Evolutionary conservation across 2,329 filamentous ascomycete genomes (phyloP).

Genomic region (Epichloe coenophiala): DNA sequence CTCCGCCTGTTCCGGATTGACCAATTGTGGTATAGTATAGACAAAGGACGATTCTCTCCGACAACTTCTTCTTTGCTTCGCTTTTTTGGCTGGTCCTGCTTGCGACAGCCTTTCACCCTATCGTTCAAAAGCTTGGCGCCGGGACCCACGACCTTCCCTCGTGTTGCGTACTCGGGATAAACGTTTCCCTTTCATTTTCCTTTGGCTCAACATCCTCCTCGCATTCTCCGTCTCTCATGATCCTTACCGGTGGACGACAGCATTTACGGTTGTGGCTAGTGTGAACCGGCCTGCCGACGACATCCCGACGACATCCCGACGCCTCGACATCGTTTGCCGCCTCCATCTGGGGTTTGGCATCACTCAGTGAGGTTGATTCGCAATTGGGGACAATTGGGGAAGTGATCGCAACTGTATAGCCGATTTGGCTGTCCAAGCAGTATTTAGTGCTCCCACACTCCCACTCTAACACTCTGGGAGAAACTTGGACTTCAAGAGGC

Average conservation of each 20-base stretch:
- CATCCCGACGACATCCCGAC: background rate
- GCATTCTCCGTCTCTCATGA: background rate
- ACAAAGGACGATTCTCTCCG: background rate
- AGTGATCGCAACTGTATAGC: background rate
- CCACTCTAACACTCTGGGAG: background rate
- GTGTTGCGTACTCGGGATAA: background rate
- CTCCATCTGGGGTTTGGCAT: background rate
- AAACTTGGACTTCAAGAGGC: background rate
- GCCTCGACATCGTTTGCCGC: background rate
- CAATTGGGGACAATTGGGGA: background rate
- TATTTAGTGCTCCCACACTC: background rate
- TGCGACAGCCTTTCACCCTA: too few relatives aligned
- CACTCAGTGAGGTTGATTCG: background rate
- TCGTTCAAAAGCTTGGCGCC: too few relatives aligned
- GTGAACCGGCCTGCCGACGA: background rate
- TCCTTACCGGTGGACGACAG: background rate
- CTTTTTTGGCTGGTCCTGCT: too few relatives aligned
- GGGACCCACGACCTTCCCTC: too few relatives aligned
- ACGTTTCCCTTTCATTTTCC: background rate
- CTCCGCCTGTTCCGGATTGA: background rate
- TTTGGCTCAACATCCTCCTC: background rate
- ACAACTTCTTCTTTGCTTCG: too few relatives aligned
- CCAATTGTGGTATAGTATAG: slow-evolving; percentile 1
- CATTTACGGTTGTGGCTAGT: background rate
- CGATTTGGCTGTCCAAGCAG: background rate